Percentiles rank a stretch among this genome's conserved stretches.
Conservation (phyloP, 805 yeast species). For the Metschnikowia drakensbergensis region DNA sequence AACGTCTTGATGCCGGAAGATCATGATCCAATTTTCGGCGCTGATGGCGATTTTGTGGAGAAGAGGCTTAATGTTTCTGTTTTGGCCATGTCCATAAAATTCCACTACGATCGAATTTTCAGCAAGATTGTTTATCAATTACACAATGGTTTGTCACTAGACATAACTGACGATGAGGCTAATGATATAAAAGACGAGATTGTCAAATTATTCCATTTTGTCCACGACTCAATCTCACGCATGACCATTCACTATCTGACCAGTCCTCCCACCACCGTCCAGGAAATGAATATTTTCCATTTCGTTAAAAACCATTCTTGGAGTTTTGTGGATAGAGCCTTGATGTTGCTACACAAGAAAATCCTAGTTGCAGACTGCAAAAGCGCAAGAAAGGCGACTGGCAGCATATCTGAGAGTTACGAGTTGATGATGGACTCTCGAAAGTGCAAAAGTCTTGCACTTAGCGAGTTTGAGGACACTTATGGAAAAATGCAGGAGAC, state of each 20-base stretch:
- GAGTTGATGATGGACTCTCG: slow-evolving; percentile 6
- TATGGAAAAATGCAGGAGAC: slow-evolving; percentile 37
- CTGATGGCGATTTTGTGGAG: slow-evolving; percentile 26
- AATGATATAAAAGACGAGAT: slow-evolving; percentile 47
- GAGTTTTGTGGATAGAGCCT: slow-evolving; percentile 54
- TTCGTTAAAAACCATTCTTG: slow-evolving; percentile 47
- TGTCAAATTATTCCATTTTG: slow-evolving; percentile 45
- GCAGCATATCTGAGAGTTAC: background rate
- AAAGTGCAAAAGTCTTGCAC: slow-evolving; percentile 27
- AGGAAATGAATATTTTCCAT: slow-evolving; percentile 43
- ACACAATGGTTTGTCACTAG: slow-evolving; percentile 45
- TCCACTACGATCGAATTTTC: slow-evolving; percentile 47
- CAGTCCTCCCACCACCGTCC: slow-evolving; percentile 36
- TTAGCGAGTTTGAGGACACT: slow-evolving; percentile 39
- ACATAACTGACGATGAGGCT: slow-evolving; percentile 40
- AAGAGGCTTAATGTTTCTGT: slow-evolving; percentile 41
- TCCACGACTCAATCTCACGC: slow-evolving; percentile 46
- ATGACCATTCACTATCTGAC: slow-evolving; percentile 31
- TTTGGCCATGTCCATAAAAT: slow-evolving; percentile 51
- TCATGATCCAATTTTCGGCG: slow-evolving; percentile 33
- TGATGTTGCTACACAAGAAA: slow-evolving; percentile 41
- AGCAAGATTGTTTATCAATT: slow-evolving; percentile 51
- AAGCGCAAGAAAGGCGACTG: background rate
- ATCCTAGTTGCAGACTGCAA: slow-evolving; percentile 33
- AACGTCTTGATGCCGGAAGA: slow-evolving; percentile 56